These are phyloP conservation scores for Alternaria dauci DNA, from an alignment of 2,329 filamentous ascomycete genomes.

Conservation along the genomic window DNA sequence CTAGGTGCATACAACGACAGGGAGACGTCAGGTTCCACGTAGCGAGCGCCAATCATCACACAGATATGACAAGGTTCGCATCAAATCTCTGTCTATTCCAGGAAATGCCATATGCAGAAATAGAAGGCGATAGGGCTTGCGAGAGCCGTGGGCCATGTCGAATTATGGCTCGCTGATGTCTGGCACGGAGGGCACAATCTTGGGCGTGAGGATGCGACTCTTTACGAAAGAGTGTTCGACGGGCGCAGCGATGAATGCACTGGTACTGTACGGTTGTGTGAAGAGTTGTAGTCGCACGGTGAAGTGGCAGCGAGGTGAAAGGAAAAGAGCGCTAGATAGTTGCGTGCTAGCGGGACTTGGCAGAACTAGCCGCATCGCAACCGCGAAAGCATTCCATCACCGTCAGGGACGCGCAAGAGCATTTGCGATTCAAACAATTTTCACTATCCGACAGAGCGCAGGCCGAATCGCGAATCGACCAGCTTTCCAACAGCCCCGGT, in stretches of 20 bases:
- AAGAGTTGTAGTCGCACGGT: not conserved
- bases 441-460: constrained; percentile 12
- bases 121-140: not conserved
- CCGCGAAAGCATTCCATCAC: constrained; percentile 34
- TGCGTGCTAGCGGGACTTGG: constrained; percentile 24
- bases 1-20: not conserved
- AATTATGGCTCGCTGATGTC: not conserved
- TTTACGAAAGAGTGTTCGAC: not conserved
- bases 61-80: not conserved
- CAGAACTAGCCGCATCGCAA: constrained; percentile 27
- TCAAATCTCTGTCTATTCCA: not conserved
- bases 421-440: constrained; percentile 20
- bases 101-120: not conserved
- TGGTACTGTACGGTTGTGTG: not conserved
- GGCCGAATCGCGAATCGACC: constrained; percentile 12
- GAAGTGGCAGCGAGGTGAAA: constrained; percentile 8
- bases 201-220: not conserved
- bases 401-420: constrained; percentile 38
- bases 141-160: not conserved
- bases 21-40: not conserved
- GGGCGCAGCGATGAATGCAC: not conserved
- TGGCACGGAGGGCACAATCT: not conserved
- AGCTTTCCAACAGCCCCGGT: constrained; percentile 6
- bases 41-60: not conserved
- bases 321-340: constrained; percentile 2